Conservation (phyloP, 371 early-diverging fungal genomes). For the Lichtheimia ornata region DNA sequence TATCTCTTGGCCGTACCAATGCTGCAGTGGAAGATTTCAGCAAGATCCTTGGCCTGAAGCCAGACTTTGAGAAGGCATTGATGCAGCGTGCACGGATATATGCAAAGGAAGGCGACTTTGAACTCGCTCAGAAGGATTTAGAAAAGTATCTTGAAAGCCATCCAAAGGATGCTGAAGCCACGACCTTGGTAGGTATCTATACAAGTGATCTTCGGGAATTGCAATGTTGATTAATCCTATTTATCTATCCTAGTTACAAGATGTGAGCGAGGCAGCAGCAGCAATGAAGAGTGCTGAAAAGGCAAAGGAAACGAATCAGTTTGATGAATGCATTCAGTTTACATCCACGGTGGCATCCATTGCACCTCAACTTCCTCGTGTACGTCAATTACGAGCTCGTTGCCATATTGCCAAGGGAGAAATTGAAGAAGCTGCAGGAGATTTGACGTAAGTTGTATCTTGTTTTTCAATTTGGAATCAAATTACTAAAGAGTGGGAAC, state of each 20-base stretch:
- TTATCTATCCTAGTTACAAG: constrained; percentile 37
- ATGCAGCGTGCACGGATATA: constrained; percentile 80
- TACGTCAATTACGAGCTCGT: constrained; percentile 71
- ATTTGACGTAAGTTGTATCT: constrained; percentile 61
- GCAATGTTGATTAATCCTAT: background rate
- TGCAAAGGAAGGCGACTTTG: constrained; percentile 70
- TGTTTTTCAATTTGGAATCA: background rate
- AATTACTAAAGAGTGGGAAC: background rate
- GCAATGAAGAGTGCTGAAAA: constrained; percentile 40
- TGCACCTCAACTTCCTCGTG: constrained; percentile 59
- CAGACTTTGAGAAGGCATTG: constrained; percentile 81
- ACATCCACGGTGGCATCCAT: constrained; percentile 57
- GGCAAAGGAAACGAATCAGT: constrained; percentile 42
- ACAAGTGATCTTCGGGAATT: background rate
- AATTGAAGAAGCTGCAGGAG: constrained; percentile 81
- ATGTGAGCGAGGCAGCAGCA: constrained; percentile 45
- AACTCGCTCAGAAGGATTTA: constrained; percentile 60
- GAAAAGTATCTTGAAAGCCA: constrained; percentile 34
- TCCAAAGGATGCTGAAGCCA: constrained; percentile 42
- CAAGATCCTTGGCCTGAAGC: constrained; percentile 73
- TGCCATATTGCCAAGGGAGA: constrained; percentile 75
- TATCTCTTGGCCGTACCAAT: constrained; percentile 70
- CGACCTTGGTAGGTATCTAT: constrained; percentile 26
- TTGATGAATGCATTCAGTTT: constrained; percentile 64
- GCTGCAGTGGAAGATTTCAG: constrained; percentile 82